Conservation (phyloP, 768 basidiomycete genomes). For the Kwoniella botswanensis region DNA sequence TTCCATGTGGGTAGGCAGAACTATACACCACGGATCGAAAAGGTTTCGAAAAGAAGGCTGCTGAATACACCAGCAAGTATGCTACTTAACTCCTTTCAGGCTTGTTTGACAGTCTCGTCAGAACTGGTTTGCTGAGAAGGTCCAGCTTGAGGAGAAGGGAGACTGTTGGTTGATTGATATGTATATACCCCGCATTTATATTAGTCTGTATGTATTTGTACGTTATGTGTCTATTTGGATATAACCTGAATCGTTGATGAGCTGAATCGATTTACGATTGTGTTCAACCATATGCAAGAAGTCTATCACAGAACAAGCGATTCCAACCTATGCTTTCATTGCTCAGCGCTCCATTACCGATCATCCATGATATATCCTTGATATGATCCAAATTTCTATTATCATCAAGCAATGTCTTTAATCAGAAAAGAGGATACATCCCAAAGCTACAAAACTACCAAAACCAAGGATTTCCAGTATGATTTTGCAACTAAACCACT, state of each 20-base stretch:
- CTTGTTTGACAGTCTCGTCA: no score
- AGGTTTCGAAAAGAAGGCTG: slow-evolving; percentile 48
- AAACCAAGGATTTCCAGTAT: background rate
- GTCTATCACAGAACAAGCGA: no score
- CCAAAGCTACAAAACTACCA: background rate
- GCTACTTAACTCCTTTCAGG: slow-evolving; percentile 20
- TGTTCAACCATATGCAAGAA: no score
- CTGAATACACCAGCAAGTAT: slow-evolving; percentile 47
- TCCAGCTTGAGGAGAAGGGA: no score
- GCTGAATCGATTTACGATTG: no score
- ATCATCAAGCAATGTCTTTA: background rate
- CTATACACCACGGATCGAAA: slow-evolving; percentile 50
- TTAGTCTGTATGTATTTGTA: background rate
- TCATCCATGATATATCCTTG: slow-evolving; percentile 25
- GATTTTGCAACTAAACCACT: background rate
- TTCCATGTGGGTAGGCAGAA: slow-evolving; percentile 38
- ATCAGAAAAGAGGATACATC: slow-evolving; percentile 9
- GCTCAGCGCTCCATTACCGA: background rate
- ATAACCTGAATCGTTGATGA: no score
- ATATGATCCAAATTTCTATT: slow-evolving; percentile 3
- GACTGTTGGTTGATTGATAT: background rate
- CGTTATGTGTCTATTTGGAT: background rate
- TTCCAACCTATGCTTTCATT: no score
- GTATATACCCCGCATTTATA: slow-evolving; percentile 9
- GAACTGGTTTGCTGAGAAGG: no score